A percentile compares a stretch with the other conserved stretches of the same genome.
Conservation (phyloP, 1,139 yeast genomes). For the Saccharomycopsis hybrid region DNA sequence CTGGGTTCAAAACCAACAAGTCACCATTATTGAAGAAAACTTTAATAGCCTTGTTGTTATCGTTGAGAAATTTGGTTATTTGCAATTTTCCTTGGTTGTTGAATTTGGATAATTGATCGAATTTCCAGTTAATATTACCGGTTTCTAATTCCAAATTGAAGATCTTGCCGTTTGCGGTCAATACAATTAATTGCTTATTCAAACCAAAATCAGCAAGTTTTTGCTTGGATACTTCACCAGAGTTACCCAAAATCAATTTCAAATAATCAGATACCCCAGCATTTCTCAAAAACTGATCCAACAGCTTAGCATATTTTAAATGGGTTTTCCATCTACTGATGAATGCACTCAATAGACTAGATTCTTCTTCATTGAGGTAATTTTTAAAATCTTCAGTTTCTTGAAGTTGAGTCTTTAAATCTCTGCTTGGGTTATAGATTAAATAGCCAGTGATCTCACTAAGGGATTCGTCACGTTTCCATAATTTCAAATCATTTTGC, state of each 20-base stretch:
- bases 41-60: constrained; percentile 22
- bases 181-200: constrained; percentile 21
- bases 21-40: constrained; percentile 8
- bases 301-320: constrained; percentile 21
- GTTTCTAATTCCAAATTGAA: constrained; percentile 32
- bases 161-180: constrained; percentile 22
- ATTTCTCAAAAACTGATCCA: constrained; percentile 20
- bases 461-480: constrained; percentile 46
- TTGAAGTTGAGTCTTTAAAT: constrained; percentile 26
- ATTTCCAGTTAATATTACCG: constrained; percentile 39
- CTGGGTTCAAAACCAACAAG: neutral
- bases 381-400: constrained; percentile 29
- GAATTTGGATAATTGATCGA: constrained; percentile 37
- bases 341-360: constrained; percentile 37
- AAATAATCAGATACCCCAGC: constrained; percentile 7
- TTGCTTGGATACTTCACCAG: constrained; percentile 11
- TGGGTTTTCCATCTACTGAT: constrained; percentile 38
- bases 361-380: constrained; percentile 35
- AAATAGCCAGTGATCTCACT: constrained; percentile 34
- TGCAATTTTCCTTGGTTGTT: constrained; percentile 24
- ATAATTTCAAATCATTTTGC: constrained; percentile 23
- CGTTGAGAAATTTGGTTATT: constrained; percentile 24
- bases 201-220: constrained; percentile 19
- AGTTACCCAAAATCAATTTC: constrained; percentile 12
- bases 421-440: constrained; percentile 31